Evolutionary conservation across 495 filamentous ascomycete genomes (phyloP), one percentile per base, ranked within the genome.

Genomic region (Penicillium egyptiacum): DNA sequence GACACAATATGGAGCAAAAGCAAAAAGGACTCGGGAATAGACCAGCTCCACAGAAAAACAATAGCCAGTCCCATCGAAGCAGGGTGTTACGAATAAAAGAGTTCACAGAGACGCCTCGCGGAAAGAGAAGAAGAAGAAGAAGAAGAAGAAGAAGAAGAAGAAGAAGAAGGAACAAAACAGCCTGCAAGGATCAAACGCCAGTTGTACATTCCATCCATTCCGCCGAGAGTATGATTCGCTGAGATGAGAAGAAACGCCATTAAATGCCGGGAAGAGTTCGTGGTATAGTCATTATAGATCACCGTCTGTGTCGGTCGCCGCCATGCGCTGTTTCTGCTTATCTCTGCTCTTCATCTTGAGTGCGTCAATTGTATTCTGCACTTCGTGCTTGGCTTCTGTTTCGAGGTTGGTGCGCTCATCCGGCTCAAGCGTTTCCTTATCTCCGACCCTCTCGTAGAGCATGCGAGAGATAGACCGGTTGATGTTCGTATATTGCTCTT

Each of bases 401-500:
- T 93, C 88, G 70, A 90, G 87, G 8, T 75, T 74, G 33, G 80
- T 78, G 57, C 81, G 80, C 37, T 81, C 78, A 12, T 82, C 79
- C 10, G 82, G 75, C 31, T 83, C 79, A 10, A 88, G 68, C 3
- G 74, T 70, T n/a, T 81, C 77, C 1, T 78, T 76, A 44, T 87
- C 84, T 6, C 81, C 83, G 14, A 92, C 84, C 37, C 84, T 83
- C 39, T 95, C 88, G 67, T 97, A 97, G n/a, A 97, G 74, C 72
- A 83, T 86, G 17, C 89, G 83, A 14, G 88, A 94, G 25, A 96
- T 83, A 35, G 83, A 86, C 44, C 90, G 84, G 68, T 96, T 96
- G 73, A 96, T 92, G 44, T 86, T 83, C 5, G 87, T 92, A 73
- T 90, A 97, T 68, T 96, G 87, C 40, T 95, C 87, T 62, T 89